Evolutionary conservation across 345 rosid genomes (phyloP), one percentile per base, ranked within the genome.

Genomic region (Jatropha curcas): DNA sequence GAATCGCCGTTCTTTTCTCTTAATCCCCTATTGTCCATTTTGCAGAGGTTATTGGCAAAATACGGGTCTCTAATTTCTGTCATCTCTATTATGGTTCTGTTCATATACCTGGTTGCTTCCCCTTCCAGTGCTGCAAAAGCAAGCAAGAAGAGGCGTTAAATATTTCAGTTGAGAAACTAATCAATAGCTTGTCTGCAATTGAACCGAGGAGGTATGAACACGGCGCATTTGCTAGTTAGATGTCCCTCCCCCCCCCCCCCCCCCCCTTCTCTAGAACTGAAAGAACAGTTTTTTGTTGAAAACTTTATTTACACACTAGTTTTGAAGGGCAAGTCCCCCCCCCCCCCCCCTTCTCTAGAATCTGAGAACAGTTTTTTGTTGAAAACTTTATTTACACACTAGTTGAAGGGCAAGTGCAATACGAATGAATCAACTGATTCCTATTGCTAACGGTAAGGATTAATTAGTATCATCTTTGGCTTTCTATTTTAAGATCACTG

Each of bases 21-120:
- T 20, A 60, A 63, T 10, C 7, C n/a, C 1, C 24, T n/a, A 7
- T 1, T 76, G 59, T 0, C 50, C 9, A 66, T 11, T 33, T 73
- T 84, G 86, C 98, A 96, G 99, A 93, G 90, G 82, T 58, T 91
- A 82, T 74, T 92, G 68, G 94, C 82, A 0, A 88, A 85, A 80
- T 93, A 93, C 60, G 98, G 98, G 51, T 83, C 97, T n/a, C 88
- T 89, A 58, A 74, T 96, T 57, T 91, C 99, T 0, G 99, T 95
- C 74, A 62, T 95, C 75, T 82, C 86, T 62, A 90, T 93, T 39
- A 65, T 96, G 60, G 90, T 82, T 70, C 73, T 90, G 78, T 96
- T 96, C 65, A 80, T 93, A 33, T 89, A 83, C 86, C 74, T 93
- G 79, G 39, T 96, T 43, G 70, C 82, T 51, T 61, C 82, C 37